phyloP scores from a whole-genome alignment of 352 stramenopile genomes.

The Phytophthora podocarpi region DNA sequence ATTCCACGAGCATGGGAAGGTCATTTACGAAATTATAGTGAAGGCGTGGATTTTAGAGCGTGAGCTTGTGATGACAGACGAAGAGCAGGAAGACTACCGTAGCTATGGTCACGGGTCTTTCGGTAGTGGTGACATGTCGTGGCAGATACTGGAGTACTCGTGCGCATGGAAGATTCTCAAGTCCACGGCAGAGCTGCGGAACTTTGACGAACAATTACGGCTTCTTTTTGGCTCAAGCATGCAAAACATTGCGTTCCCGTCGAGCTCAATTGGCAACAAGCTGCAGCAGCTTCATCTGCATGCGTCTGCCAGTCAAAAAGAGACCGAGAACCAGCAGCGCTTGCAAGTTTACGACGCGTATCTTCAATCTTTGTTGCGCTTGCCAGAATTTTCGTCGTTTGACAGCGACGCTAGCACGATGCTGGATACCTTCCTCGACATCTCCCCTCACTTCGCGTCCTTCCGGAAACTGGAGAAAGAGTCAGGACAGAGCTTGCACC shows the following conservation, averaged over 20 bases:
- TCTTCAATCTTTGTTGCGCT: constrained; percentile 52
- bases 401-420: constrained; percentile 59
- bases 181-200: constrained; percentile 47
- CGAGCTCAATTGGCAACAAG: constrained; percentile 18
- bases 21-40: constrained; percentile 55
- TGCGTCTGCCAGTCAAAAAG: constrained; percentile 21
- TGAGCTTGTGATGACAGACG: constrained; percentile 40
- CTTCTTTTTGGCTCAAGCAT: constrained; percentile 51
- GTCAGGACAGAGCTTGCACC: constrained; percentile 52
- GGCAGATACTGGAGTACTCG: constrained; percentile 75
- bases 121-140: constrained; percentile 30
- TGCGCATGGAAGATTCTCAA: constrained; percentile 57
- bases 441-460: constrained; percentile 53
- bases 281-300: constrained; percentile 22
- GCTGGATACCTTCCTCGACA: constrained; percentile 74
- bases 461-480: constrained; percentile 57
- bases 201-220: constrained; percentile 59
- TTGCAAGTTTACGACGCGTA: constrained; percentile 51
- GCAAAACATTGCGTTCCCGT: constrained; percentile 54
- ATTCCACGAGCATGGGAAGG: constrained; percentile 23
- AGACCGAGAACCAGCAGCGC: constrained; percentile 46
- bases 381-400: constrained; percentile 60
- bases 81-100: constrained; percentile 8
- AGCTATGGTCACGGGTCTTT: neutral
- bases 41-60: constrained; percentile 69